These are phyloP conservation scores for Euphorbia tirucalli DNA, from an alignment of 345 rosid genomes.

Conservation along the genomic window DNA sequence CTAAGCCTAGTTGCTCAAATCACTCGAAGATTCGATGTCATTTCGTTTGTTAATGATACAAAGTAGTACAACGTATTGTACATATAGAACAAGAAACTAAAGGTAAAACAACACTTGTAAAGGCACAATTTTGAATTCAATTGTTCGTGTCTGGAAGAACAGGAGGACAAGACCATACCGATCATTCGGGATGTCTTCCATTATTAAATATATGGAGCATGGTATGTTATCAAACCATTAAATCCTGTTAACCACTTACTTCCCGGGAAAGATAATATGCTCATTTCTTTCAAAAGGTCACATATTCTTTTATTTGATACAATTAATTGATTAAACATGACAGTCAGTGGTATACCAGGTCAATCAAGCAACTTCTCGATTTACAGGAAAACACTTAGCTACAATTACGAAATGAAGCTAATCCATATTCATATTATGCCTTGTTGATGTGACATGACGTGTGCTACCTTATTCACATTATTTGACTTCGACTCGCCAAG, in stretches of 20 bases:
- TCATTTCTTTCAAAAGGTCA: background rate
- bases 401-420: background rate
- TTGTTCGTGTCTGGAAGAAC: background rate
- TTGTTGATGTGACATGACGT: constrained; percentile 2
- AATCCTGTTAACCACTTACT: background rate
- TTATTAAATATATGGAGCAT: background rate
- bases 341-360: background rate
- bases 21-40: background rate
- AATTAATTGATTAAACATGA: too few species aligned
- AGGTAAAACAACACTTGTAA: background rate
- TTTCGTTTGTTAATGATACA: background rate
- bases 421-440: background rate
- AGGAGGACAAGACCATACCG: background rate
- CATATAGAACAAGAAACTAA: background rate
- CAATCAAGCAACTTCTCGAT: background rate
- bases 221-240: too few species aligned
- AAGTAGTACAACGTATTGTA: background rate
- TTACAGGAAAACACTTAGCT: background rate
- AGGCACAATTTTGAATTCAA: background rate
- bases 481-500: background rate
- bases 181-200: background rate
- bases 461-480: background rate
- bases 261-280: background rate
- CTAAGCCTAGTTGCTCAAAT: background rate
- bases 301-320: background rate